Evolutionary conservation across 169 alveolate genomes (phyloP).

Genomic region (Cardiosporidium cionae): DNA sequence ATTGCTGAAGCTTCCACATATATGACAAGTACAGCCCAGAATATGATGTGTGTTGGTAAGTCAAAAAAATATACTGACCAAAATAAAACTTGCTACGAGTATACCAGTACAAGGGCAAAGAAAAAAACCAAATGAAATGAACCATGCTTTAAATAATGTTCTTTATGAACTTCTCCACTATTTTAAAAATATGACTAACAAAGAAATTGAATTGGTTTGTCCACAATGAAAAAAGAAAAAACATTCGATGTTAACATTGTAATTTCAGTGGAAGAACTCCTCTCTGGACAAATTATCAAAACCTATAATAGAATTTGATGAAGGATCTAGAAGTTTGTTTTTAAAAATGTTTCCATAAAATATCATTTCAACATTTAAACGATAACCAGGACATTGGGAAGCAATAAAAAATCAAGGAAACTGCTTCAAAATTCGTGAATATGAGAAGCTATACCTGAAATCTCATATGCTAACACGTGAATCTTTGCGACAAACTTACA

Average conservation of each 20-base stretch:
- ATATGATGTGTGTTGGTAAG: constrained; percentile 16
- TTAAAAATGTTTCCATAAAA: no score
- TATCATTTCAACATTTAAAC: no score
- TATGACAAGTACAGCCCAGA: constrained; percentile 17
- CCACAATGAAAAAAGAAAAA: no score
- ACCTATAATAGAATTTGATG: constrained; percentile 12
- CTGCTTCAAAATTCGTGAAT: constrained; percentile 15
- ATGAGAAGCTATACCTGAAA: constrained; percentile 17
- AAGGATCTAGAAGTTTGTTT: constrained; percentile 20
- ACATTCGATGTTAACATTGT: no score
- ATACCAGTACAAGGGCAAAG: constrained; percentile 15
- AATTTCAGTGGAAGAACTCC: constrained; percentile 29
- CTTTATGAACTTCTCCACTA: constrained; percentile 1
- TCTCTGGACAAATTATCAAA: constrained; percentile 16
- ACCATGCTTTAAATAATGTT: constrained; percentile 15
- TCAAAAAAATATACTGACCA: not conserved
- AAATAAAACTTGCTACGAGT: not conserved
- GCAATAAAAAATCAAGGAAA: constrained; percentile 16
- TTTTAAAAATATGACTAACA: constrained; percentile 16
- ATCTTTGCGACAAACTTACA: no score
- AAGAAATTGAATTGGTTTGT: constrained; percentile 6
- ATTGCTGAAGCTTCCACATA: constrained; percentile 32
- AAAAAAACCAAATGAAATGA: constrained; percentile 33
- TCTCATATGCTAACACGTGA: no score
- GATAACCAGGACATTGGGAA: no score